Base-by-base conservation (phyloP, 2,329 filamentous ascomycete genomes). In the Cladophialophora chaetospira region DNA sequence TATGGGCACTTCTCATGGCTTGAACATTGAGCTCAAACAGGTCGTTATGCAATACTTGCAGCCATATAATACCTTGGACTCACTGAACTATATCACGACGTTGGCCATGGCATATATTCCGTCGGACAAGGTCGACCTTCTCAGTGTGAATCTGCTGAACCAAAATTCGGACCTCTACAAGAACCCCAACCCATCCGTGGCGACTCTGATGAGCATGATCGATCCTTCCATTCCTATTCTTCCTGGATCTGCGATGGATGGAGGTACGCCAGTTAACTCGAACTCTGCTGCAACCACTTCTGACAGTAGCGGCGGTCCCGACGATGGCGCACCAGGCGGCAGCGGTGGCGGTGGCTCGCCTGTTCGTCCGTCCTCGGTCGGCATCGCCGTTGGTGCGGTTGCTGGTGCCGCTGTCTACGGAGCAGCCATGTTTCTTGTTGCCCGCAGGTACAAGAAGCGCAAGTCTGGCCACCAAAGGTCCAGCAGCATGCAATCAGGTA, bases 391-490 rank as follows among this genome's bases (percentile, higher is more conserved):
- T 19, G 90, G 89, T 67, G 88, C 89, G 23, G 84, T 92, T 28
- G 82, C 83, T 40, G 86, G 91, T 68, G 90, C 89, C 38, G 88
- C 87, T 48, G 86, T 91, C n/a, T 96, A 96, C 66, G 92, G 91
- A 69, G 89, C 88, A 10, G 91, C 90, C 71, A 96, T 97, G 92
- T 93, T 96, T 77, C 86, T 94, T 68, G 85, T 96, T 64, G 92
- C 92, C 47, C 87, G 91, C 60, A 84, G 92, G 58, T 96, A 96
- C 82, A 90, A 92, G 80, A 87, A 88, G 77, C 91, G 88, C 81
- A 88, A 85, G 75, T 83, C 88, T 70, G 78, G 84, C 48, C 89
- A 95, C 75, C 83, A 86, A 68, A 88, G 91, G 58, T 80, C 87
- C 50, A 90, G 85, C 79, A 95, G 90, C 43, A 76, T 93, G 60